Percentiles rank a stretch among this genome's conserved stretches.
Evolutionary conservation across 768 basidiomycete genomes (phyloP).

Genomic region (Thelephora ganbajun): DNA sequence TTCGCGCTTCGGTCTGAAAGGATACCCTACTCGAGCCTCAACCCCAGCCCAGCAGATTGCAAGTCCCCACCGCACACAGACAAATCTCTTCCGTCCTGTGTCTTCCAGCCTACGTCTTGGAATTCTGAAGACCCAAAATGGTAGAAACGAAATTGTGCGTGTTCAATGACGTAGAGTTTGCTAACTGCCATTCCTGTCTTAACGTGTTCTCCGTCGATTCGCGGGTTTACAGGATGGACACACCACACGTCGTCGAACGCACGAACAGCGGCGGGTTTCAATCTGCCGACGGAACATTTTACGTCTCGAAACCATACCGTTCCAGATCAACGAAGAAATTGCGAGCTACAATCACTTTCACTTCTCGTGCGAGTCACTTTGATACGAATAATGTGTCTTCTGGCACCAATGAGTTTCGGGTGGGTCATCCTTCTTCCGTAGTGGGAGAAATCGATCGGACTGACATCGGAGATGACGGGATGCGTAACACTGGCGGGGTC

Average conservation of each 20-base stretch:
- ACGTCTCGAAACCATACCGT: constrained; percentile 64
- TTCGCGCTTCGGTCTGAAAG: too few relatives aligned
- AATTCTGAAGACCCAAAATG: too few relatives aligned
- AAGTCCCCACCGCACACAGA: too few relatives aligned
- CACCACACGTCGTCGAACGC: not conserved
- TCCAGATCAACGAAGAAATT: constrained; percentile 64
- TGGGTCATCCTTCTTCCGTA: constrained; percentile 17
- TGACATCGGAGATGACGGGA: constrained; percentile 5
- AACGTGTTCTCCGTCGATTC: too few relatives aligned
- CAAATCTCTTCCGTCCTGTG: too few relatives aligned
- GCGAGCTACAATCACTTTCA: constrained; percentile 74
- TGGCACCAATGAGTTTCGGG: constrained; percentile 75
- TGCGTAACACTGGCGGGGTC: constrained; percentile 2
- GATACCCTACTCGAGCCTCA: too few relatives aligned
- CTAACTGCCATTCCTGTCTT: too few relatives aligned
- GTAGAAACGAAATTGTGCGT: too few relatives aligned
- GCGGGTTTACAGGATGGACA: not conserved
- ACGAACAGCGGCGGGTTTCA: constrained; percentile 21
- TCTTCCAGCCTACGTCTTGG: too few relatives aligned
- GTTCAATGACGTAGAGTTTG: too few relatives aligned
- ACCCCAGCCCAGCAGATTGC: too few relatives aligned
- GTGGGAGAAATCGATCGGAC: not conserved
- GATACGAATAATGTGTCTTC: constrained; percentile 68
- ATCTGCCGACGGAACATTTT: constrained; percentile 50
- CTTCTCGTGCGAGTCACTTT: constrained; percentile 74